These are phyloP conservation scores for Ophiosphaerella narmari DNA, from an alignment of 2,329 filamentous ascomycete genomes.

Conservation along the genomic window DNA sequence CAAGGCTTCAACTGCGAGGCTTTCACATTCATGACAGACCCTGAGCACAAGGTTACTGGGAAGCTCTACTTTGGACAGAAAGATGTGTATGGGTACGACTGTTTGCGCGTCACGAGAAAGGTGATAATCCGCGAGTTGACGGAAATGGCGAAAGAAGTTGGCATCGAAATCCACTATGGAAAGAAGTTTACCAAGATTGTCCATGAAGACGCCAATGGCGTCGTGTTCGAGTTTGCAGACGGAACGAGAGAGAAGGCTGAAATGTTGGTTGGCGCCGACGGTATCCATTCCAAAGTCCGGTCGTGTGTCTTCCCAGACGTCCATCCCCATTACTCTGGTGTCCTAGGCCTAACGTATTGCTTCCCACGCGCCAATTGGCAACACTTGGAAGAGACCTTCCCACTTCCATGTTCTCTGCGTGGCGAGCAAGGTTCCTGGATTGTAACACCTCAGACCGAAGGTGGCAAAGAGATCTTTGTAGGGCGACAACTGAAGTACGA, in stretches of 20 bases:
- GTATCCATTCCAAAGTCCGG: conserved; percentile 62
- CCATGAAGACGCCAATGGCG: conserved; percentile 29
- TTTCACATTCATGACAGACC: conserved; percentile 50
- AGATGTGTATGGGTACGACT: conserved; percentile 57
- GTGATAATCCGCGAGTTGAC: conserved; percentile 56
- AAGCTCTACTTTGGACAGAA: conserved; percentile 55
- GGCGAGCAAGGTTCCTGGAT: conserved; percentile 42
- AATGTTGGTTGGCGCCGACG: conserved; percentile 61
- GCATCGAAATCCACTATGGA: conserved; percentile 52
- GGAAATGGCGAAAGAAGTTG: conserved; percentile 42
- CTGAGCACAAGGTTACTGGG: conserved; percentile 32
- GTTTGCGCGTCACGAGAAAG: conserved; percentile 58
- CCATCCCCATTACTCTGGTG: conserved; percentile 56
- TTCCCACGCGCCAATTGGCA: conserved; percentile 5
- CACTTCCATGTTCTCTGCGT: conserved; percentile 38
- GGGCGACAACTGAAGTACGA: conserved; percentile 40
- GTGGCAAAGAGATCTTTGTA: conserved; percentile 40
- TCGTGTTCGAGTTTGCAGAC: conserved; percentile 55
- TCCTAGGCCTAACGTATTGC: conserved; percentile 46
- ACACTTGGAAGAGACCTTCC: conserved; percentile 4
- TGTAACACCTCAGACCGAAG: conserved; percentile 41
- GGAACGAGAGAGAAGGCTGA: conserved; percentile 47
- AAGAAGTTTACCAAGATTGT: conserved; percentile 53
- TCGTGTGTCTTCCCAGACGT: conserved; percentile 55
- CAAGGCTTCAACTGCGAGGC: conserved; percentile 57